phyloP scores from a whole-genome alignment of 75 land plant genomes.

The Cupressus sempervirens region DNA sequence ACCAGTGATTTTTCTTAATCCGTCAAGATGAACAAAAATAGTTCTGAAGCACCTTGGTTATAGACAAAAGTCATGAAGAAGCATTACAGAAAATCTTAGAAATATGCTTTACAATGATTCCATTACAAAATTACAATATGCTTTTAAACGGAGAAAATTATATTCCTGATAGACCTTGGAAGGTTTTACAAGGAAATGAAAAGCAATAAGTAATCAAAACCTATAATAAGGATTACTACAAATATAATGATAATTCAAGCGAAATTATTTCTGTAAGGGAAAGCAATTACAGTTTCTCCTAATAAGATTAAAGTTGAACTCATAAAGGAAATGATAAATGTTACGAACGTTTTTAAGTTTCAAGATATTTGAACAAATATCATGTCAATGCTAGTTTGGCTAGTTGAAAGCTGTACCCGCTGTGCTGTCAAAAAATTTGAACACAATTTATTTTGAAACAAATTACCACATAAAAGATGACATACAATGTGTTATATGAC shows the following conservation, averaged over 20 bases:
- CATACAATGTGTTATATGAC: not conserved
- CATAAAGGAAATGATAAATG: not conserved
- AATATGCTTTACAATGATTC: not conserved
- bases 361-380: not conserved
- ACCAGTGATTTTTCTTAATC: not conserved
- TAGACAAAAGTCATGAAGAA: not conserved
- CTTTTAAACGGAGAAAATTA: not conserved
- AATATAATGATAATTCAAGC: not conserved
- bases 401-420: not conserved
- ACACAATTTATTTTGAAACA: not conserved
- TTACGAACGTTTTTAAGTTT: not conserved
- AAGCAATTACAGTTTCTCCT: not conserved
- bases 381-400: not conserved
- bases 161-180: not conserved
- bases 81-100: not conserved
- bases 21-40: not conserved
- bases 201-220: not conserved
- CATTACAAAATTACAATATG: not conserved
- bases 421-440: not conserved
- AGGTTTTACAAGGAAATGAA: not conserved
- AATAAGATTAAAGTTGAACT: not conserved
- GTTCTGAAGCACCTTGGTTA: not conserved
- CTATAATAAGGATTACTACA: not conserved
- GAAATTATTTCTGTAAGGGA: not conserved
- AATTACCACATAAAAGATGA: not conserved